phyloP scores from a whole-genome alignment of 345 rosid genomes.

The Eucalyptus virginea region DNA sequence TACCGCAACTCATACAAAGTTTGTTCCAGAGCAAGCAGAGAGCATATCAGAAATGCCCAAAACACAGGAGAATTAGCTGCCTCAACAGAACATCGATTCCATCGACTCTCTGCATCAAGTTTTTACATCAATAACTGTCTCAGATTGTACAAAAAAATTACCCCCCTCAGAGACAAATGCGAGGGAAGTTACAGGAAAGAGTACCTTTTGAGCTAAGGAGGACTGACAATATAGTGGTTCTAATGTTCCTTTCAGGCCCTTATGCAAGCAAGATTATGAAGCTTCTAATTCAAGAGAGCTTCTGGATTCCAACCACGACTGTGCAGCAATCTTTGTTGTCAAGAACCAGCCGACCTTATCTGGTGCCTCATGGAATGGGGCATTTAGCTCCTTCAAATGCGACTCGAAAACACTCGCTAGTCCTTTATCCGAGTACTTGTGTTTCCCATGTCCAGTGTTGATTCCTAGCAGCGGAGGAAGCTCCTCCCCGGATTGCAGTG shows the following conservation, averaged over 20 bases:
- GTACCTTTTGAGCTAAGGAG: background rate
- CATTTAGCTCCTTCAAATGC: constrained; percentile 66
- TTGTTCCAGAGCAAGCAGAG: background rate
- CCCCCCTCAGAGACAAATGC: background rate
- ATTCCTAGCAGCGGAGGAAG: constrained; percentile 85
- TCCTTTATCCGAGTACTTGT: constrained; percentile 73
- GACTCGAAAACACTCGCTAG: constrained; percentile 57
- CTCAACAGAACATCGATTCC: background rate
- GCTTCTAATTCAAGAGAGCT: constrained; percentile 2
- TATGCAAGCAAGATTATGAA: background rate
- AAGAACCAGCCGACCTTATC: constrained; percentile 90
- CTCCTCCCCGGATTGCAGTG: constrained; percentile 52
- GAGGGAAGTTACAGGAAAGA: background rate
- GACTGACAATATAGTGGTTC: background rate
- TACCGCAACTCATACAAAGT: background rate
- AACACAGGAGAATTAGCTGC: background rate
- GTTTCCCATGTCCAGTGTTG: constrained; percentile 96
- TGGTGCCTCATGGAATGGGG: constrained; percentile 90
- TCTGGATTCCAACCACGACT: constrained; percentile 69
- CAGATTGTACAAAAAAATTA: background rate
- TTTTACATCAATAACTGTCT: background rate
- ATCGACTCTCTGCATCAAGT: background rate
- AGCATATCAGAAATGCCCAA: background rate
- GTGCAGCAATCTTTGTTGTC: constrained; percentile 74
- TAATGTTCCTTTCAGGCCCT: background rate